These are phyloP conservation scores for Forsythia viridissima DNA, from an alignment of 257 asterid species.

Conservation along the genomic window DNA sequence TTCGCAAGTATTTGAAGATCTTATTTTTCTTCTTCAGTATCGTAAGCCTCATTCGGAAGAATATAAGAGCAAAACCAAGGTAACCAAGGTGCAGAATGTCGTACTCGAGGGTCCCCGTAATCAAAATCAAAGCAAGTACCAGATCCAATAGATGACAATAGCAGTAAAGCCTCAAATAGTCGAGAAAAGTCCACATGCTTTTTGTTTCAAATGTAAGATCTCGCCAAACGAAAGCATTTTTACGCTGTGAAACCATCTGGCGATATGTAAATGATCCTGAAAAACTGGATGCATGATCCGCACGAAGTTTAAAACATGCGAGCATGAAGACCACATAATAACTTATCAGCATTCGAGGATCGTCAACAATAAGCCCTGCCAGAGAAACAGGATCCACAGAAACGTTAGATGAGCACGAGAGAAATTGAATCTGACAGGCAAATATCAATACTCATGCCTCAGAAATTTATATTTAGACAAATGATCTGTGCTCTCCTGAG, in stretches of 20 bases:
- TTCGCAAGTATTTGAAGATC: constrained; percentile 80
- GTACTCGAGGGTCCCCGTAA: constrained; percentile 93
- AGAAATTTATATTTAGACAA: not conserved
- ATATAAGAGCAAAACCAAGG: constrained; percentile 89
- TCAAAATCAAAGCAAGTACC: constrained; percentile 85
- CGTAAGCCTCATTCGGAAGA: constrained; percentile 92
- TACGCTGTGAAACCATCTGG: constrained; percentile 82
- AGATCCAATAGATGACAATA: constrained; percentile 97
- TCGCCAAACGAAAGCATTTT: constrained; percentile 87
- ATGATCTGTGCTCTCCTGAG: not conserved
- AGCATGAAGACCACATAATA: constrained; percentile 84
- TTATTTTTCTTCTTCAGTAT: constrained; percentile 91
- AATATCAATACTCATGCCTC: not conserved
- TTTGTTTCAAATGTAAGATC: constrained; percentile 97
- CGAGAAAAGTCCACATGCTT: constrained; percentile 98
- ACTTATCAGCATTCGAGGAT: constrained; percentile 91
- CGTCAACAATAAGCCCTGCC: constrained; percentile 88
- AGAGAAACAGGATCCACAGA: constrained; percentile 18
- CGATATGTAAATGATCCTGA: constrained; percentile 81
- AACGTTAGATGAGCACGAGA: constrained; percentile 1
- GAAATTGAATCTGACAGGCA: not conserved
- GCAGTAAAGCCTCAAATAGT: constrained; percentile 95
- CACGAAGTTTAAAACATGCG: constrained; percentile 89
- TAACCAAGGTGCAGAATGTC: constrained; percentile 98
- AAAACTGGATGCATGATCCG: constrained; percentile 70